These are phyloP conservation scores for Papilionanthe hybrid DNA, from an alignment of 116 monocot genomes.

Conservation along the genomic window DNA sequence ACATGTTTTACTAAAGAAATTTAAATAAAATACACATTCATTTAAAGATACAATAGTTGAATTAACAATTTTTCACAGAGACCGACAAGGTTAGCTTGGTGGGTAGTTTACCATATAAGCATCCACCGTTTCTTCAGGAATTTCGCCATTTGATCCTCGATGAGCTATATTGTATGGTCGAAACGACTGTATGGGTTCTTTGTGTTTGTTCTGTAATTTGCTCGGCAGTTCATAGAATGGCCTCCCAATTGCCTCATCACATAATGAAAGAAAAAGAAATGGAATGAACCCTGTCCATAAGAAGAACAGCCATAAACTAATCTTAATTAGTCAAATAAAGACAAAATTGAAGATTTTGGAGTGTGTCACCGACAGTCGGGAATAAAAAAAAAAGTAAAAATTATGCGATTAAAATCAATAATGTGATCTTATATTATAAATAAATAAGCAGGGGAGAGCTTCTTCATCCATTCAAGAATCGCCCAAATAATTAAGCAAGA, in stretches of 20 bases:
- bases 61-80: not conserved
- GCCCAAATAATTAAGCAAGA: not conserved
- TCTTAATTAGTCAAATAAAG: not conserved
- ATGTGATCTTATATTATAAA: not conserved
- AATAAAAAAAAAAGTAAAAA: no score
- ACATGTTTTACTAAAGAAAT: not conserved
- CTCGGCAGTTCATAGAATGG: conserved; percentile 42
- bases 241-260: conserved; percentile 21
- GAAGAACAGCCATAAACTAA: not conserved
- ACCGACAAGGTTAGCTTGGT: not conserved
- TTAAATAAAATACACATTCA: not conserved
- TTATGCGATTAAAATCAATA: not conserved
- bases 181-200: conserved; percentile 39
- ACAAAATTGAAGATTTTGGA: not conserved
- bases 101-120: conserved; percentile 61
- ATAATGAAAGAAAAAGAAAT: conserved; percentile 18
- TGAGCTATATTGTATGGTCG: conserved; percentile 57
- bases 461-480: not conserved
- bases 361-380: no score
- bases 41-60: not conserved
- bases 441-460: not conserved
- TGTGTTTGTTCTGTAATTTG: conserved; percentile 18
- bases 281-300: conserved; percentile 20
- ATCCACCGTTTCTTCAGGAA: conserved; percentile 66
- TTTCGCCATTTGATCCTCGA: conserved; percentile 55